Evolutionary conservation across 352 stramenopile species (phyloP), one percentile per base, ranked within the genome.

Genomic region (Blastocystis sp.): DNA sequence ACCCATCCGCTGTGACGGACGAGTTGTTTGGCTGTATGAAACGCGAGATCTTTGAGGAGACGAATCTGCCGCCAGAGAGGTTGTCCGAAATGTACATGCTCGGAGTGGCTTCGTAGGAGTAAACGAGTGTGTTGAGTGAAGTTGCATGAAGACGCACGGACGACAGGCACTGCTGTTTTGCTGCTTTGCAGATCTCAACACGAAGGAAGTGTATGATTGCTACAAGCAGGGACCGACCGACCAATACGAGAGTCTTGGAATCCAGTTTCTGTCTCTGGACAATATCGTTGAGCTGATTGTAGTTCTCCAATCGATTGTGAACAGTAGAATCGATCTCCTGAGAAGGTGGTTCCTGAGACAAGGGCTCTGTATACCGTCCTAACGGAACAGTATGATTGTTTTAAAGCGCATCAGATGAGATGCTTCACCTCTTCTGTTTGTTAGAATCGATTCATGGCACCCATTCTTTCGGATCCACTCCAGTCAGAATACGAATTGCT

Each of bases 211-310:
- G 44, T 11, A 24, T 27, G 18, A 64, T 7, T 61, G 63, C 36
- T 81, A 81, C 42, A 16, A 51, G 18, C 61, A 65, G 48, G 69
- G 69, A 6, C 69, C 69, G 24, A 44, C 48, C 4, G 69, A 81
- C 53, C 69, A 81, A 38, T 81, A 81, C 53, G 69, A 81, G 46
- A 81, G 69, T 38, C 21, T 81, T 6, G 69, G 69, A 34, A 81
- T 81, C 36, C 32, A 81, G 8, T 81, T 81, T 48, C 9, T 81
- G 8, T 49, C 69, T 40, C 24, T 81, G 29, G 69, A 81, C 6
- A n/a, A 40, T 0, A 81, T 81, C 21, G 46, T 81, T n/a, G 29
- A 61, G 3, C 24, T 59, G 1, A 81, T 81, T 27, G 69, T 64
- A 11, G 48, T 8, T 8, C 16, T 46, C 27, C 9, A 8, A 4